Evolutionary conservation across 441 rosid genomes (phyloP).

Genomic region (Populus hybrid): DNA sequence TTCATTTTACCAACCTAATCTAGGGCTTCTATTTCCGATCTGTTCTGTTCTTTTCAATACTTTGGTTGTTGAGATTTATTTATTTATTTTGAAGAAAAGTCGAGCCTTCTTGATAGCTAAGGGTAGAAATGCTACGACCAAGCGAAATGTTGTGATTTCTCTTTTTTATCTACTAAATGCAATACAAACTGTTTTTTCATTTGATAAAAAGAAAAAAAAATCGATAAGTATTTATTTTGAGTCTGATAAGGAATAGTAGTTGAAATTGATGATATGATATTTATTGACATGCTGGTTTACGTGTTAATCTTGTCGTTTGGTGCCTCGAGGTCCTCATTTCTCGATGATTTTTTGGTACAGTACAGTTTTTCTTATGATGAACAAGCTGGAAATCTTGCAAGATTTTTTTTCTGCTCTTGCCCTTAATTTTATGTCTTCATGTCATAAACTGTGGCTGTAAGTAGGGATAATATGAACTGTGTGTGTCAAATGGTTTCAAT

Average conservation of each 20-base stretch:
- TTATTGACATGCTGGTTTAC: neutral
- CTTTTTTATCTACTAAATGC: neutral
- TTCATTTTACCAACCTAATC: neutral
- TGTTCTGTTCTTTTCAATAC: neutral
- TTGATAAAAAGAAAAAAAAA: too few species aligned
- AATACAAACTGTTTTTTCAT: neutral
- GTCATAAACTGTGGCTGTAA: neutral
- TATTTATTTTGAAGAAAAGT: neutral
- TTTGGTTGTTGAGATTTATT: neutral
- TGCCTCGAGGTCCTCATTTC: neutral
- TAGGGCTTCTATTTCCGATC: neutral
- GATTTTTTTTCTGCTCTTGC: neutral
- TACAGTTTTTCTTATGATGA: neutral
- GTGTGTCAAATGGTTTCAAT: neutral
- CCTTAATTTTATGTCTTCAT: neutral
- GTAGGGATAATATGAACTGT: neutral
- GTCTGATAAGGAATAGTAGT: neutral
- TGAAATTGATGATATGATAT: neutral
- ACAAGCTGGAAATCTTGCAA: neutral
- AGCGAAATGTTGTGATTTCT: neutral
- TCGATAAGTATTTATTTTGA: neutral
- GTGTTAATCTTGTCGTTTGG: neutral
- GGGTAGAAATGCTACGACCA: neutral
- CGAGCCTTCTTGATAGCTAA: neutral
- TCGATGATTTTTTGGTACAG: neutral